A percentile compares a stretch with the other conserved stretches of the same genome.
Evolutionary conservation across 306 rosid species (phyloP).

Genomic region (Castanea crenata): DNA sequence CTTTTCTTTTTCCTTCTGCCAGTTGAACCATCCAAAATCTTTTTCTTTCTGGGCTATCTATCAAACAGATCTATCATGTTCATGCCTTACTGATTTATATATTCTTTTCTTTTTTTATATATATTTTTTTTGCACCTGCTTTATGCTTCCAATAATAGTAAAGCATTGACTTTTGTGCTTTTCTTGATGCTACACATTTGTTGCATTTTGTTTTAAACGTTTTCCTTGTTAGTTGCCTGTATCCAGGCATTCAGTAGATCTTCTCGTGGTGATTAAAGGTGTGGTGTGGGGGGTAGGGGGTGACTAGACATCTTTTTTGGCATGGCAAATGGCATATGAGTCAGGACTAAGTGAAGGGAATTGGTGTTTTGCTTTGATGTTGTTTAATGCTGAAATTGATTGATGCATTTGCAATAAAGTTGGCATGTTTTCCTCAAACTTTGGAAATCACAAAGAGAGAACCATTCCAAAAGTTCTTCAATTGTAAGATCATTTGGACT

Average conservation of each 20-base stretch:
- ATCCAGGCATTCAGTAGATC: not conserved
- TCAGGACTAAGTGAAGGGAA: not conserved
- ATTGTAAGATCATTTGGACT: not conserved
- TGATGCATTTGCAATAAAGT: not conserved
- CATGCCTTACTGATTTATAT: not conserved
- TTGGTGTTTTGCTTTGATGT: not conserved
- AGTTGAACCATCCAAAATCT: not conserved
- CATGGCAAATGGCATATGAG: not conserved
- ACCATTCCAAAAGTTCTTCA: not conserved
- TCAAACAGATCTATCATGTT: not conserved
- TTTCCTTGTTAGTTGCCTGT: not conserved
- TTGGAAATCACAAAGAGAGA: not conserved
- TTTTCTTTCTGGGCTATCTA: not conserved
- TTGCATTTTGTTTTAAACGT: not conserved
- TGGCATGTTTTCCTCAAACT: not conserved
- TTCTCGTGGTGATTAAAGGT: not conserved
- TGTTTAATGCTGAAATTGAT: not conserved
- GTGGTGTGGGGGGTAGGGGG: not conserved
- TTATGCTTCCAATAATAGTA: not conserved
- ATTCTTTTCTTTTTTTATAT: not conserved
- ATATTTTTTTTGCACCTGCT: not conserved
- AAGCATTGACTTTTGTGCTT: not conserved
- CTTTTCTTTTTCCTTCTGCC: not conserved
- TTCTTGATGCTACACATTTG: not conserved
- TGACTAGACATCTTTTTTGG: not conserved